Evolutionary conservation across 202 grass and related monocot species (phyloP).

Genomic region (Carex sylvatica): DNA sequence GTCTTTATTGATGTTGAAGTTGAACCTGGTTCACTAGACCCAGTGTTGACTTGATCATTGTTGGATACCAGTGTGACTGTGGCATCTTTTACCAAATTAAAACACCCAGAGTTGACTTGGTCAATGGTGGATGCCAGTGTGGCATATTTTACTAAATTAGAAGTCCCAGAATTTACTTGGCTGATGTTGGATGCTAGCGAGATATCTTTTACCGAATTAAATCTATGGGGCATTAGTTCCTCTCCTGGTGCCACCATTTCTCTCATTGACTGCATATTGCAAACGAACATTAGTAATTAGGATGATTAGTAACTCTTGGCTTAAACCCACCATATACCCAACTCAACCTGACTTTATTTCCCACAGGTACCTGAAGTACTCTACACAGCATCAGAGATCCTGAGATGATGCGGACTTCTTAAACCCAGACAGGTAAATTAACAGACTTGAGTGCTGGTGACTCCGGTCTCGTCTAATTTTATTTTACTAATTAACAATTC

Average conservation of each 20-base stretch:
- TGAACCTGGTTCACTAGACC: background rate
- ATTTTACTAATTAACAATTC: background rate
- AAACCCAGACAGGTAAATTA: background rate
- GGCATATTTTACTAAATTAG: background rate
- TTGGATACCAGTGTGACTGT: background rate
- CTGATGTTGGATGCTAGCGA: background rate
- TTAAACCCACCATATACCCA: background rate
- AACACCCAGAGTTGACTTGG: background rate
- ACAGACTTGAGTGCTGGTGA: background rate
- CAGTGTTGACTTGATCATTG: background rate
- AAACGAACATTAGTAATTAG: background rate
- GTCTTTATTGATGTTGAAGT: constrained; percentile 65
- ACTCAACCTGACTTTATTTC: background rate
- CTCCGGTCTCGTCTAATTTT: background rate
- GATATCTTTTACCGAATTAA: background rate
- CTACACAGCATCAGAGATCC: background rate
- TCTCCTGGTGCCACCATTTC: constrained; percentile 34
- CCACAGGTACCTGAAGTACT: background rate
- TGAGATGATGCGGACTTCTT: background rate
- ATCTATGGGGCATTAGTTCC: constrained; percentile 64
- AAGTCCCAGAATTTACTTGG: background rate
- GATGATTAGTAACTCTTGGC: background rate
- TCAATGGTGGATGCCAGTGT: background rate
- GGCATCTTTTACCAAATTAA: background rate
- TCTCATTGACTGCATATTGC: constrained; percentile 54